These are phyloP conservation scores for Scleromitrula shiraiana DNA, from an alignment of 2,329 filamentous ascomycete genomes.

Conservation along the genomic window DNA sequence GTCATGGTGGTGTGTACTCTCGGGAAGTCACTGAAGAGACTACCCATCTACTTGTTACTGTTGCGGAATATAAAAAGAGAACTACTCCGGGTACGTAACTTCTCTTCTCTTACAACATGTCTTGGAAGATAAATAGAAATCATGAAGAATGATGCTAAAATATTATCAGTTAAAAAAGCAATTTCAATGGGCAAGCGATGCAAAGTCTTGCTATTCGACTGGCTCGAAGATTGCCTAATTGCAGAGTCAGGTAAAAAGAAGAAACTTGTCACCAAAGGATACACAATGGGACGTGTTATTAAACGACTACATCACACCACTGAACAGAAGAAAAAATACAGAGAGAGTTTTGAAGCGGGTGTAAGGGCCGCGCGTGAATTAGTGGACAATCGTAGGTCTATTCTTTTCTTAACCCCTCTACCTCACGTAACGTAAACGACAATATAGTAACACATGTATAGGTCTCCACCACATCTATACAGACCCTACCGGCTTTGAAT, in stretches of 20 bases:
- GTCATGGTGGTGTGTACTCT: slow-evolving; percentile 52
- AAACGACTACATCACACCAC: slow-evolving; percentile 27
- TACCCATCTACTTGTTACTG: slow-evolving; percentile 66
- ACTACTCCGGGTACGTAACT: slow-evolving; percentile 17
- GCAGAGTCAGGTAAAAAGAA: slow-evolving; percentile 29
- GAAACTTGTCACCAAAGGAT: slow-evolving; percentile 10
- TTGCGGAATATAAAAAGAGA: slow-evolving; percentile 47
- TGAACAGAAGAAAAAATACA: slow-evolving; percentile 33
- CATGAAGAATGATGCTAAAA: too few relatives aligned
- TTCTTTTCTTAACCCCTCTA: background rate
- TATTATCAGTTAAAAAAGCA: slow-evolving; percentile 37
- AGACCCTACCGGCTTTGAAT: slow-evolving; percentile 55
- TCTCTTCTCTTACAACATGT: background rate
- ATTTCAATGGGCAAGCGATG: slow-evolving; percentile 29
- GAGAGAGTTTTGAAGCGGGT: slow-evolving; percentile 29
- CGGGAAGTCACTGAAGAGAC: slow-evolving; percentile 43
- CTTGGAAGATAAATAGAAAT: too few relatives aligned
- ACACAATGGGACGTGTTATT: slow-evolving; percentile 20
- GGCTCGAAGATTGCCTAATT: slow-evolving; percentile 36
- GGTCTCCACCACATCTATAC: slow-evolving; percentile 57
- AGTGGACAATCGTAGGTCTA: slow-evolving; percentile 42
- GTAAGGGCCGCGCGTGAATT: slow-evolving; percentile 33
- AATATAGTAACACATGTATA: slow-evolving; percentile 25
- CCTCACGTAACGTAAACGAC: background rate
- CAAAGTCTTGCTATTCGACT: slow-evolving; percentile 39